Evolutionary conservation across 2,329 filamentous ascomycete genomes (phyloP), one percentile per base, ranked within the genome.

Genomic region (Aspergillus fijiensis): DNA sequence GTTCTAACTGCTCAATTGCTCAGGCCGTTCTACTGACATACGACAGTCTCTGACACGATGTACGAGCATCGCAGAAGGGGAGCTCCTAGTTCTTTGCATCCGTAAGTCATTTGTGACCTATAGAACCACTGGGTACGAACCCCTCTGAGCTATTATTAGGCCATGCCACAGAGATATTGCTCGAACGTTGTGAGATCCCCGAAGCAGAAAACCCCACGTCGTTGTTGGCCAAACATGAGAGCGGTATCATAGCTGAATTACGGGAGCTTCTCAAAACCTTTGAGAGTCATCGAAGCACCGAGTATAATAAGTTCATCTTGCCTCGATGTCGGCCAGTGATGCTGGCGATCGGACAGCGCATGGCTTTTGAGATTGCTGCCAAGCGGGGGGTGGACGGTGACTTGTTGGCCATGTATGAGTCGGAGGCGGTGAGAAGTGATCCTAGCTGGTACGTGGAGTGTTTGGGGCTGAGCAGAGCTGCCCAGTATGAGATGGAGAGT

Each of bases 121-220:
- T 31, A 12, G 23, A 52, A 7, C 35, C 54, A n/a, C 56, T 12
- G 12, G 0, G 12, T 10, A 25, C 25, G 3, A 5, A 1, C 3
- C 2, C 16, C 1, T 35, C 39, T 49, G 42, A 49, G 6, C n/a
- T 4, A 21, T 48, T 27, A 11, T 14, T 31, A 70, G 67, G 68
- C 25, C 61, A 69, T 4, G 68, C 63, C 6, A 60, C 65, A 6
- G 69, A 70, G 29, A 53, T 71, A 5, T 55, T 70, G 2, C 47
- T 70, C 16, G 64, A 63, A 9, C 62, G 66, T 21, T 71, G 68
- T 39, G 16, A 57, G 25, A 31, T 70, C 16, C 68, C 69, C 0
- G 19, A 58, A 4, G 49, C 67, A 4, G 54, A 47, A 1, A n/a
- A 59, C 14, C 60, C 66, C 4, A 33, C 11, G 11, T 57, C 57